Evolutionary conservation across 208 protist species (phyloP), one percentile per base, ranked within the genome.

Genomic region (Leishmania lainsoni): DNA sequence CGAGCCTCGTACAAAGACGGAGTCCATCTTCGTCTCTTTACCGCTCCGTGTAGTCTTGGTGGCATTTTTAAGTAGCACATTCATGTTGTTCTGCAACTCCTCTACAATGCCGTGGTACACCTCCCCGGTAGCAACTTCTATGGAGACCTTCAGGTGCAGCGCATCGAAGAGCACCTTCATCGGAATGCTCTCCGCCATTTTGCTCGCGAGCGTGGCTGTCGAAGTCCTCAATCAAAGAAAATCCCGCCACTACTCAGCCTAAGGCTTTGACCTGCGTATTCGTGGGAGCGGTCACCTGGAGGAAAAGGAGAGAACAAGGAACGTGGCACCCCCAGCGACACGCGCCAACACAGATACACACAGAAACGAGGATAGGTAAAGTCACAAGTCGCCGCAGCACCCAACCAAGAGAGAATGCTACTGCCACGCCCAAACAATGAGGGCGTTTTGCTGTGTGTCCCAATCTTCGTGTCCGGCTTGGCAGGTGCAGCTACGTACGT

Each of bases 131-230:
- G 85, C 91, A 22, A 98, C 81, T 83, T 99, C 97, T 58, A 99
- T 80, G 9, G 96, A 96, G 12, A 99, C 87, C 26, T 90, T 88
- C 22, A 94, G 93, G 74, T 95, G 93, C 32, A 97, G 85, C 6
- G 97, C 91, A 86, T 99, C 97, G 74, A 95, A 96, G 32, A 99
- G 90, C 56, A 99, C 87, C 86, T 99, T 99, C 26, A 99, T 81
- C 32, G 96, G 96, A 63, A 99, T 95, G 71, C 92, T 94, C 32
- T 84, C 78, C 12, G 85, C 80, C 85, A 88, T 88, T 10, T 14
- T 71, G 63, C 29, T 26, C 5, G 61, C n/a, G 52, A 22, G 26
- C 48, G 16, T 0, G 51, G 35, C 10, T 61, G 26, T 4, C 54
- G 72, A 51, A 61, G 48, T 9, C 45, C 48, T 0, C 12, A 58